These are phyloP conservation scores for Pseudonitzschia pungens DNA, from an alignment of 108 stramenopile genomes.

Conservation along the genomic window DNA sequence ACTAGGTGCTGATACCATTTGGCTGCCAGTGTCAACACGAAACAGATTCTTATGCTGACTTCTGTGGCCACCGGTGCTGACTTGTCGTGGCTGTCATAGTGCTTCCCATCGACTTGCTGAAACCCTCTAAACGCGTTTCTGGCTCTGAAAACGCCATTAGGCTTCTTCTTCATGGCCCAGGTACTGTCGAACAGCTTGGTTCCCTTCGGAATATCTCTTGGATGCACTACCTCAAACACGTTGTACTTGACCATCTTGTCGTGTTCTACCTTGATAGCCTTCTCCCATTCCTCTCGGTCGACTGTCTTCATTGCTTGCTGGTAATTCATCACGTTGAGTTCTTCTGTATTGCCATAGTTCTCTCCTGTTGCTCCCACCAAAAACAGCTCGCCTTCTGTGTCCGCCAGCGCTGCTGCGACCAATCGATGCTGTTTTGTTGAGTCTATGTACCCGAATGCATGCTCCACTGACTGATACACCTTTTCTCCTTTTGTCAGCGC, in stretches of 20 bases:
- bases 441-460: too few species aligned
- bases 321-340: conserved; percentile 46
- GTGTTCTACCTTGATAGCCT: conserved; percentile 40
- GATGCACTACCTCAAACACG: conserved; percentile 15
- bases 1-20: too few species aligned
- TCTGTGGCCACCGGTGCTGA: conserved; percentile 35
- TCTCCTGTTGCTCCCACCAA: too few species aligned
- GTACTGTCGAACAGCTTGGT: conserved; percentile 31
- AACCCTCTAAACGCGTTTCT: neutral
- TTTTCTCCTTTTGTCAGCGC: too few species aligned
- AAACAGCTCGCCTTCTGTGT: too few species aligned
- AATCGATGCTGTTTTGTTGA: too few species aligned
- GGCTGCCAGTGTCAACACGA: too few species aligned
- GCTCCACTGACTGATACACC: too few species aligned
- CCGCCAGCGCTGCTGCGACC: too few species aligned
- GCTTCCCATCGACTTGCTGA: conserved; percentile 26
- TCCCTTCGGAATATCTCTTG: conserved; percentile 21
- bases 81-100: conserved; percentile 28
- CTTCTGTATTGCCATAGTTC: conserved; percentile 21
- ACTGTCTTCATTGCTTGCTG: conserved; percentile 33
- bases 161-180: conserved; percentile 54
- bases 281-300: conserved; percentile 34
- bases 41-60: conserved; percentile 16
- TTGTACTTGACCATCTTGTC: conserved; percentile 31
- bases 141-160: conserved; percentile 13